These are phyloP conservation scores for Cladosporium velox DNA, from an alignment of 2,329 filamentous ascomycete species.

Conservation along the genomic window DNA sequence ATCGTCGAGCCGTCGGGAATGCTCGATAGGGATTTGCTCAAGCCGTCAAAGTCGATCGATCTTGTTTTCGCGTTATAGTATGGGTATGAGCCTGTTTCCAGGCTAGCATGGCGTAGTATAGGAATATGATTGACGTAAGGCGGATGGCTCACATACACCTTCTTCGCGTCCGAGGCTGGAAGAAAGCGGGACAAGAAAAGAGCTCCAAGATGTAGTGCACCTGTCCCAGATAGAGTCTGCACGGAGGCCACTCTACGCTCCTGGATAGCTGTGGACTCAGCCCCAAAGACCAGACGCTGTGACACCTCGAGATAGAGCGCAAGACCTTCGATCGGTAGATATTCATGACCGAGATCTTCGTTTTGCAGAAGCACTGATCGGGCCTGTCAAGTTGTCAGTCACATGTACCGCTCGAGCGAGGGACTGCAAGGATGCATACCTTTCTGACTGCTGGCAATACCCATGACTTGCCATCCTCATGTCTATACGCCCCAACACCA, in stretches of 20 bases:
- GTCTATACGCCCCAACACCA: conserved; percentile 92
- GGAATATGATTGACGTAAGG: conserved; percentile 99
- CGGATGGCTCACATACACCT: conserved; percentile 87
- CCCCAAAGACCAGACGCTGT: conserved; percentile 83
- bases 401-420: not conserved
- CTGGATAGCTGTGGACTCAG: conserved; percentile 73
- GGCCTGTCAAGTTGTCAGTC: conserved; percentile 60
- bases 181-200: conserved; percentile 90
- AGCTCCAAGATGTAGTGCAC: conserved; percentile 87
- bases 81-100: conserved; percentile 79
- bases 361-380: conserved; percentile 86
- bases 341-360: conserved; percentile 93
- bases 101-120: conserved; percentile 88
- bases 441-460: conserved; percentile 93
- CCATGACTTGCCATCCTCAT: conserved; percentile 95
- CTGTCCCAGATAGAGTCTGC: conserved; percentile 96
- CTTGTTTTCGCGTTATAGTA: conserved; percentile 90
- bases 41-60: conserved; percentile 87
- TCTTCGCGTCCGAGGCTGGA: conserved; percentile 59
- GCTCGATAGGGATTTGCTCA: conserved; percentile 68
- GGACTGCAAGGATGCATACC: conserved; percentile 55
- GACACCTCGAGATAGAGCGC: conserved; percentile 83
- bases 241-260: conserved; percentile 80
- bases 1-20: conserved; percentile 82
- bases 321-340: conserved; percentile 91